Conservation (phyloP, 2,329 filamentous ascomycete genomes). For the Xylariaceae sp. region DNA sequence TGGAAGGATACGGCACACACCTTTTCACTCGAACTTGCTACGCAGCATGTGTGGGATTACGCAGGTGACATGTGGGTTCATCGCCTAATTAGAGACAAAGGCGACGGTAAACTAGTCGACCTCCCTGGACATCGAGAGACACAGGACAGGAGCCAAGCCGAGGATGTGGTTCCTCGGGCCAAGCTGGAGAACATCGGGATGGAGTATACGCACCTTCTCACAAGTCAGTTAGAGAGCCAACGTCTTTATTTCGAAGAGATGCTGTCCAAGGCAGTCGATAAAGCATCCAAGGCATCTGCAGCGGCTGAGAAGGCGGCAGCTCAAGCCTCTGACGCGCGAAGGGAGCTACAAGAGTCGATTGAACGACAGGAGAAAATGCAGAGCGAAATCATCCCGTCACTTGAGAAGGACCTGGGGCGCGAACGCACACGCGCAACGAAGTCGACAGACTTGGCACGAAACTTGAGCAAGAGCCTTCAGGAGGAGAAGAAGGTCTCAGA, state of each 20-base stretch:
- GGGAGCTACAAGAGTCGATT: conserved; percentile 49
- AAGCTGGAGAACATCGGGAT: conserved; percentile 74
- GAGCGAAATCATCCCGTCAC: conserved; percentile 53
- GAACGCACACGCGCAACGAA: conserved; percentile 64
- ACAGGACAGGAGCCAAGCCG: conserved; percentile 38
- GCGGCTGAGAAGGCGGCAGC: conserved; percentile 58
- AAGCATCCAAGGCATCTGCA: conserved; percentile 68
- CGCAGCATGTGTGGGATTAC: conserved; percentile 97
- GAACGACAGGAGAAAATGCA: conserved; percentile 48
- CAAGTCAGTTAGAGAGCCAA: conserved; percentile 87
- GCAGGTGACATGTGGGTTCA: conserved; percentile 94
- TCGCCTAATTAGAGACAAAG: conserved; percentile 87
- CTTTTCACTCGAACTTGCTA: conserved; percentile 87
- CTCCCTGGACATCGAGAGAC: conserved; percentile 54
- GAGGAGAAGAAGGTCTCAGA: conserved; percentile 85
- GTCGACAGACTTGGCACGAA: conserved; percentile 69
- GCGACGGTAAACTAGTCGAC: conserved; percentile 87
- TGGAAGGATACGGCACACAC: conserved; percentile 86
- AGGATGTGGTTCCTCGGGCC: conserved; percentile 65
- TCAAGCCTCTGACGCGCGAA: conserved; percentile 44
- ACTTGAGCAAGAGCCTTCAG: conserved; percentile 66
- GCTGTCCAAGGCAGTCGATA: conserved; percentile 81
- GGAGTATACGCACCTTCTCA: conserved; percentile 92
- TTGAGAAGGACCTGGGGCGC: conserved; percentile 69
- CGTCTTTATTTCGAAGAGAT: conserved; percentile 91